phyloP scores from a whole-genome alignment of 768 basidiomycete genomes.

The Cantharellus anzutake region DNA sequence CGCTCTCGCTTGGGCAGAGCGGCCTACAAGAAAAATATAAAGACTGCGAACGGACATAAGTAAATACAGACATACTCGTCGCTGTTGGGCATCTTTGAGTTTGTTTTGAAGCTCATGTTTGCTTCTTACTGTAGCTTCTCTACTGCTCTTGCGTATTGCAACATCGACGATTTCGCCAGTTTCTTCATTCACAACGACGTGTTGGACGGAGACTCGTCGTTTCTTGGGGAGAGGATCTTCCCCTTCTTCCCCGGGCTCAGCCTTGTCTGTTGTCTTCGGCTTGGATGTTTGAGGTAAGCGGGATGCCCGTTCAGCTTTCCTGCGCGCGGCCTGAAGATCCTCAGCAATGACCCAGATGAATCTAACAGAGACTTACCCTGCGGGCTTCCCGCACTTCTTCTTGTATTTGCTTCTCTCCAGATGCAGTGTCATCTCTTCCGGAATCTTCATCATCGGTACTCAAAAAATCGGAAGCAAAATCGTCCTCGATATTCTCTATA shows the following conservation, averaged over 20 bases:
- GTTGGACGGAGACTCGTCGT: constrained; percentile 33
- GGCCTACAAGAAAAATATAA: constrained; percentile 14
- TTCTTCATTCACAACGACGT: constrained; percentile 35
- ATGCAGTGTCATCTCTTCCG: background rate
- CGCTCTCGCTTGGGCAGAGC: constrained; percentile 42
- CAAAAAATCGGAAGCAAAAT: constrained; percentile 7
- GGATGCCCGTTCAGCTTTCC: background rate
- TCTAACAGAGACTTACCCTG: background rate
- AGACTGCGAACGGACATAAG: background rate
- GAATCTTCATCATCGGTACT: constrained; percentile 5
- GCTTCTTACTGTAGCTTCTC: constrained; percentile 37
- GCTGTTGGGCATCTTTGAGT: constrained; percentile 37
- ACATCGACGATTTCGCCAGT: constrained; percentile 36
- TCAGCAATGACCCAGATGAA: background rate
- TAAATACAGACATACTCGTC: constrained; percentile 26
- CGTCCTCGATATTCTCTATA: background rate
- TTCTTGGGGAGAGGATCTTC: constrained; percentile 2
- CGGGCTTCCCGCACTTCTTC: constrained; percentile 1
- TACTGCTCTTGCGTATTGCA: constrained; percentile 13
- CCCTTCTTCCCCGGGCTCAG: background rate
- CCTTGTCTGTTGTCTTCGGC: too few species aligned
- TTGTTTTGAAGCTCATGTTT: constrained; percentile 18
- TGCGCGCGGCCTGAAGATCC: background rate
- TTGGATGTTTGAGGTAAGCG: background rate
- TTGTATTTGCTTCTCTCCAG: constrained; percentile 7